Percentiles rank a stretch among this genome's conserved stretches.
phyloP scores from a whole-genome alignment of 2,329 filamentous ascomycete genomes.

The Aspergillus neoniger region DNA sequence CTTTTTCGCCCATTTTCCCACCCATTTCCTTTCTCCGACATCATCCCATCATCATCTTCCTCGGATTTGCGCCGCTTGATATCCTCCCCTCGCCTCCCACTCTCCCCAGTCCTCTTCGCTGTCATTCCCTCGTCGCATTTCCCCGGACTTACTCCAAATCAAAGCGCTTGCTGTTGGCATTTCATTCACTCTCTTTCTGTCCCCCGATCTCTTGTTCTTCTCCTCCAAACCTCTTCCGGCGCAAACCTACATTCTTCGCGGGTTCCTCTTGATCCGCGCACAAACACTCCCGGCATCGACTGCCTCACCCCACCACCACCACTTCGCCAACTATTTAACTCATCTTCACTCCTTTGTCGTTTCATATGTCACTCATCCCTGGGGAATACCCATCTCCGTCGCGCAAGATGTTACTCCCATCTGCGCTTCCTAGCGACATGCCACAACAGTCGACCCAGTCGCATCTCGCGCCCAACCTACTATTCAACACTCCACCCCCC shows the following conservation, averaged over 20 bases:
- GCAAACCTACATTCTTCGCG: conserved; percentile 33
- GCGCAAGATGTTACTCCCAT: conserved; percentile 48
- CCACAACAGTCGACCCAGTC: conserved; percentile 35
- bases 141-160: conserved; percentile 22
- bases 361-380: not conserved
- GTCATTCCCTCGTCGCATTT: conserved; percentile 32
- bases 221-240: conserved; percentile 33
- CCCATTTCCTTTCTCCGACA: conserved; percentile 12
- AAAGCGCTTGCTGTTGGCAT: conserved; percentile 26
- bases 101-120: conserved; percentile 39
- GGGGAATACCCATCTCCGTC: not conserved
- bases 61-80: conserved; percentile 46
- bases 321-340: conserved; percentile 5
- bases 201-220: conserved; percentile 18
- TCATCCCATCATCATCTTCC: conserved; percentile 28
- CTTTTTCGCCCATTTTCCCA: conserved; percentile 6
- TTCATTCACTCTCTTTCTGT: conserved; percentile 22
- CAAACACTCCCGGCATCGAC: conserved; percentile 14
- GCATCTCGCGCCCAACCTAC: conserved; percentile 38
- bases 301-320: not conserved
- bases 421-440: conserved; percentile 48
- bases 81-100: not conserved
- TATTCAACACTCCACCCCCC: conserved; percentile 43
- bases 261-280: conserved; percentile 18
- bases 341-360: conserved; percentile 11